Base-by-base conservation (phyloP, 2,329 filamentous ascomycete genomes). In the Alternaria sp. region DNA sequence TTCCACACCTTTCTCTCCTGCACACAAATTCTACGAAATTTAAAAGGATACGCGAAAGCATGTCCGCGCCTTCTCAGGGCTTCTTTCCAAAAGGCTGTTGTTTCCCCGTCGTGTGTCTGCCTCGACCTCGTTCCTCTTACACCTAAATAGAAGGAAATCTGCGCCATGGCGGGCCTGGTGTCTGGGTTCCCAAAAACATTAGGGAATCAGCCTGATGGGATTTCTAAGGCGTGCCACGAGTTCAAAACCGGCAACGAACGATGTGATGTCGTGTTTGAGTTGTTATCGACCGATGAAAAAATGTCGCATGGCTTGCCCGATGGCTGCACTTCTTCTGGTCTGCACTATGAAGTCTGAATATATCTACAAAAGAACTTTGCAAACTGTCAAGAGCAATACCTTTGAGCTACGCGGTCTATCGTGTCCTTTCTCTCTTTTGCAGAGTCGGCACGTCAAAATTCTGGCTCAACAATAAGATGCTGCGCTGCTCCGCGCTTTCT, bases 131-230 rank as follows among this genome's bases (percentile, higher is more conserved):
- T 15, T 37, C 4, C 14, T n/a, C 30, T 37, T 15, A n/a, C 30
- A 37, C 14, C 7, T 4, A 33, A 14, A 33, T 1, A 0, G 14
- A 14, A 7, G 0, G 30, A 15, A 33, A 33, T 0, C 14, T 6
- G 0, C 1, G 6, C 30, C 12, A 33, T 33, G 14, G 12, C 1
- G 5, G 30, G 30, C 30, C 7, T 37, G 30, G 14, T 15, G 0
- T 37, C 6, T n/a, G 14, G 14, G 30, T 37, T 37, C 30, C 14
- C 7, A 37, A 37, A 33, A 37, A 15, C 14, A 37, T 8, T 6
- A 37, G 30, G 2, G 14, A 37, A 37, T 15, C 30, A 7, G 30
- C 12, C 14, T 37, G 30, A 37, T 37, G 14, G 6, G 30, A 37
- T 15, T n/a, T 37, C 30, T 37, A 4, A 15, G 14, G 6, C 6